Base-by-base conservation (phyloP, 2,329 filamentous ascomycete genomes). In the Phyllosticta ampelicida region DNA sequence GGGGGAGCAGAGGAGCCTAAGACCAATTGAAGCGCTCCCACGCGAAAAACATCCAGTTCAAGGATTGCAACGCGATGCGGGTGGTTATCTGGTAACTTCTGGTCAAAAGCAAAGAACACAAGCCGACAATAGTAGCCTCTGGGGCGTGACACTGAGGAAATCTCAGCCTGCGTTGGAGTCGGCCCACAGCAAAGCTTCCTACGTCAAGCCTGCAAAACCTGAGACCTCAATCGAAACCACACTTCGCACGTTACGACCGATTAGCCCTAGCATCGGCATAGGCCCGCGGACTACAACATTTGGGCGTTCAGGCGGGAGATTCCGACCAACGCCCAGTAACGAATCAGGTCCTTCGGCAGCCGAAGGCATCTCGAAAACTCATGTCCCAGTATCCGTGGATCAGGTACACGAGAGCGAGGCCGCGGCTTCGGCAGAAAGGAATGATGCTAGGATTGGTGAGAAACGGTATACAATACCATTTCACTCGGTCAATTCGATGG, bases 231-330 rank as follows among this genome's bases (percentile, higher is more conserved):
- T 19, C 9, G 30, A 18, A 6, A 54, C n/a, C 36, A n/a, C 20
- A 21, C 52, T 52, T 9, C 16, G 19, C 18, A 18, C 16, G 30
- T 26, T 20, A 19, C 51, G 48, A 20, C n/a, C 56, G 30, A 59
- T 48, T 29, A 59, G 56, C 13, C 56, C 56, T 13, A 54, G 52
- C 48, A 21, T 59, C 36, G 56, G 56, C 23, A 36, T 54, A 23
- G 19, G 51, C 19, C 52, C 56, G 19, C 56, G 51, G 13, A 19
- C 20, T 18, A 51, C 19, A 16, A 23, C 44, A 11, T 54, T 51
- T 29, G 48, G 21, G 13, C 48, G 48, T 21, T 23, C 48, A 23
- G 52, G 52, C 50, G 30, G n/a, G 52, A 52, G 49, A 21, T 23
- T 8, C n/a, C 49, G 9, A 8, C 19, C 49, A 19, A 19, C 18